A percentile compares a stretch with the other conserved stretches of the same genome.
phyloP scores from a whole-genome alignment of 1,139 yeast species.

The Diutina neorugosa region DNA sequence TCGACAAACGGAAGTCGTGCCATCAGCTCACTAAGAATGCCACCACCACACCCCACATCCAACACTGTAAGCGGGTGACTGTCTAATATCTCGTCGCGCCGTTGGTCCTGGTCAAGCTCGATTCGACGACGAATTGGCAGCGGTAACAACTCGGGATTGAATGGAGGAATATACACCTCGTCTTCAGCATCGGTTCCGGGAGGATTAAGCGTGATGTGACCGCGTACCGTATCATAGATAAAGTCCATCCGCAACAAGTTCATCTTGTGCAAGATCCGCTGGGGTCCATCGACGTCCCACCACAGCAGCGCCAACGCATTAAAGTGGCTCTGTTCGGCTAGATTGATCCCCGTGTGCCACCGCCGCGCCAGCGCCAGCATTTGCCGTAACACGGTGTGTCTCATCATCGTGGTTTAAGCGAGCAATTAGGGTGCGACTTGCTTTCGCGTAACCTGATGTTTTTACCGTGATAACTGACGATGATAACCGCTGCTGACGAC shows the following conservation, averaged over 20 bases:
- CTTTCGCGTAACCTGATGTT: too few species aligned
- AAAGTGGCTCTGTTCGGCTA: slow-evolving; percentile 64
- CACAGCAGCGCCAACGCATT: slow-evolving; percentile 75
- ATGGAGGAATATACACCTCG: slow-evolving; percentile 67
- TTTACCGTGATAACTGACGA: too few species aligned
- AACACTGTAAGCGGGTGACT: slow-evolving; percentile 37
- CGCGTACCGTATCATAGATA: slow-evolving; percentile 47
- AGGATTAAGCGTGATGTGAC: slow-evolving; percentile 32
- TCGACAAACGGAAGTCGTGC: slow-evolving; percentile 61
- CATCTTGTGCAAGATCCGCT: slow-evolving; percentile 89
- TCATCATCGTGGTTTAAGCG: neutral
- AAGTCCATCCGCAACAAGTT: slow-evolving; percentile 82
- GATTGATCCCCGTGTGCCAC: slow-evolving; percentile 7
- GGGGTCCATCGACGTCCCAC: slow-evolving; percentile 97
- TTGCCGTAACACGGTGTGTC: neutral
- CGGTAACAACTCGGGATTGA: slow-evolving; percentile 57
- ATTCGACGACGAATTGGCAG: slow-evolving; percentile 33
- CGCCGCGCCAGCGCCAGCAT: neutral
- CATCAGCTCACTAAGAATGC: slow-evolving; percentile 75
- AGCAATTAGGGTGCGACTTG: neutral
- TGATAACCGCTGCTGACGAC: too few species aligned
- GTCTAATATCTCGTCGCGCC: slow-evolving; percentile 27
- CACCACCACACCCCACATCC: slow-evolving; percentile 98
- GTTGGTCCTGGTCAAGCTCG: slow-evolving; percentile 31
- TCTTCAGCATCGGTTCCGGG: slow-evolving; percentile 26